Base-by-base conservation (phyloP, 1,284 basidiomycete genomes). In the Ustilago trichophora region DNA sequence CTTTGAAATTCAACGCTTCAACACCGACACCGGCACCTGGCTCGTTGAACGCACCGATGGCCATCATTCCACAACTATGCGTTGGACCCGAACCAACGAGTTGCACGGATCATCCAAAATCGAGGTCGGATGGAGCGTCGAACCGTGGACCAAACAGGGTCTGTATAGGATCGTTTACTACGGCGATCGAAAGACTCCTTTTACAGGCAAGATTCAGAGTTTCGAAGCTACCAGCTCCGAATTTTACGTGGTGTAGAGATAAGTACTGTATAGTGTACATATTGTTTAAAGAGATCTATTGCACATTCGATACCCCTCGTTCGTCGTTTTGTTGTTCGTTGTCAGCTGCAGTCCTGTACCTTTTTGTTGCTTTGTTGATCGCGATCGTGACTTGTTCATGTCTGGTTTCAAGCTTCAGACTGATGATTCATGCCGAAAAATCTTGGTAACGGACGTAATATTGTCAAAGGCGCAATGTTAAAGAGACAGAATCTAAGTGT, bases 31-130 rank as follows among this genome's bases (percentile, higher is more conserved):
- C 11, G 54, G 50, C 8, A 34, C n/a, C 1, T 91, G 89, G 89
- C 82, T 63, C 49, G 77, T 85, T 0, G 86, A 88, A 42, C 84
- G 87, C 37, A 88, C 89, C 3, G 91, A 92, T 80, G 90, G 90
- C 12, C 90, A 91, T 79, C 89, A 89, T 25, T 91, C 89, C 8
- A 91, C 91, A 2, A 85, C 84, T 18, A 90, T 87, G 78, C 83
- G 85, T 52, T 92, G 91, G 91, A 77, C 67, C n/a, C 31, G 52
- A 15, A 75, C 72, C 0, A 75, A 58, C 44, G 56, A 52, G 32
- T 21, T 62, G 7, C 53, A 54, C 18, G 75, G 75, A 12, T 64
- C 45, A 11, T 60, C 53, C 27, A 43, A 24, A 24, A 32, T 72
- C 6, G 56, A 75, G 13, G 37, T 75, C 4, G 58, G 50, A 0